A percentile compares a stretch with the other conserved stretches of the same genome.
These are phyloP conservation scores for Hysterium pulicare DNA, from an alignment of 2,329 filamentous ascomycete species.

Conservation along the genomic window DNA sequence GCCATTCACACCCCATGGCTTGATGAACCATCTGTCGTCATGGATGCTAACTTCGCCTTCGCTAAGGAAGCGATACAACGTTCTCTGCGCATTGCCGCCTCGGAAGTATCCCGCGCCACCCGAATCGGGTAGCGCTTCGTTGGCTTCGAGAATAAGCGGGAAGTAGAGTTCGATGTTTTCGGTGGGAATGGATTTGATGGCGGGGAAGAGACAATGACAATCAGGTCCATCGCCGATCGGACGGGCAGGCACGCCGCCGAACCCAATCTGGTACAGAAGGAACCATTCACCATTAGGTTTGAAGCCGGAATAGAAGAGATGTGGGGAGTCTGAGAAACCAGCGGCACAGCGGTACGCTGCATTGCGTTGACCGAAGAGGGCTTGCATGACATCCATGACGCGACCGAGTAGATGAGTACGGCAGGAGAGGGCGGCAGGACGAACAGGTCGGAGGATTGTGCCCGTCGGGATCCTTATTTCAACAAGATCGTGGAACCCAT, in stretches of 20 bases:
- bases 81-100: constrained; percentile 50
- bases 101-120: constrained; percentile 48
- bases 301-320: constrained; percentile 52
- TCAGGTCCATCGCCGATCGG: constrained; percentile 49
- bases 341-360: constrained; percentile 47
- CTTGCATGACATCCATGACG: constrained; percentile 50
- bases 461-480: constrained; percentile 47
- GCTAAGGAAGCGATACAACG: constrained; percentile 46
- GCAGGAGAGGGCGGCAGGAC: constrained; percentile 48
- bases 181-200: constrained; percentile 50
- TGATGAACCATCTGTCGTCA: constrained; percentile 50
- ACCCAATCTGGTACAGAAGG: constrained; percentile 51
- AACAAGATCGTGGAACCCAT: constrained; percentile 51
- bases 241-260: constrained; percentile 49
- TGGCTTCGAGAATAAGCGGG: constrained; percentile 48
- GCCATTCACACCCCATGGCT: constrained; percentile 49
- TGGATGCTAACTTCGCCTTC: constrained; percentile 48
- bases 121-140: constrained; percentile 48
- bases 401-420: constrained; percentile 49
- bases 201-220: constrained; percentile 51
- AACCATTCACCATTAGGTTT: constrained; percentile 49
- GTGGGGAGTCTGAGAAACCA: constrained; percentile 50
- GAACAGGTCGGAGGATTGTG: constrained; percentile 45
- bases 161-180: constrained; percentile 50
- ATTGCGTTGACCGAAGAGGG: constrained; percentile 48